Evolutionary conservation across 345 rosid species (phyloP).

Genomic region (Schrenkiella parvula): DNA sequence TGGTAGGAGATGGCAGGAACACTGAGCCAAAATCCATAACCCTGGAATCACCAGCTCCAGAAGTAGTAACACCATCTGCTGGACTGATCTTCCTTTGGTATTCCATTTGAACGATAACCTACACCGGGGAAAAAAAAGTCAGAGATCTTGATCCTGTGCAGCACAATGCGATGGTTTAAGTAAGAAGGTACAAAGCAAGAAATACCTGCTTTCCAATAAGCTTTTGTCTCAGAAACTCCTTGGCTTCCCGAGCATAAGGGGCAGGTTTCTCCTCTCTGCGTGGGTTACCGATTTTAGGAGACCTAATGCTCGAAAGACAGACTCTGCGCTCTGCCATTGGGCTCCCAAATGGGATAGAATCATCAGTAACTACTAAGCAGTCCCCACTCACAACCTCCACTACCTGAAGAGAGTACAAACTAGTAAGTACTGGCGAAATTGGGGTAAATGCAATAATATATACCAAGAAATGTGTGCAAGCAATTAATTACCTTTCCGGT

Average conservation of each 20-base stretch:
- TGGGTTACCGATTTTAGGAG: constrained; percentile 89
- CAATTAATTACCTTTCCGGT: constrained; percentile 65
- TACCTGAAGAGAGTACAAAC: constrained; percentile 46
- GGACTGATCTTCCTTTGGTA: constrained; percentile 72
- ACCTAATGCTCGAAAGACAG: constrained; percentile 85
- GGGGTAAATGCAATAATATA: not conserved
- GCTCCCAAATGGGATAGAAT: constrained; percentile 77
- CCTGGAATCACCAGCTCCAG: constrained; percentile 68
- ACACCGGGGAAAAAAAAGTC: constrained; percentile 5
- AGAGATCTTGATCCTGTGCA: constrained; percentile 10
- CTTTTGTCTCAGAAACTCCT: constrained; percentile 74
- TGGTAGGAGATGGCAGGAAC: constrained; percentile 57
- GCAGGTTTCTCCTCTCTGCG: constrained; percentile 91
- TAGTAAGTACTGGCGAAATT: not conserved
- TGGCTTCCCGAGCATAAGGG: constrained; percentile 90
- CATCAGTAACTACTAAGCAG: constrained; percentile 88
- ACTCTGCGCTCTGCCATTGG: constrained; percentile 83
- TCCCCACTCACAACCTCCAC: constrained; percentile 98
- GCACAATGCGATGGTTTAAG: not conserved
- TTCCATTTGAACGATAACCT: constrained; percentile 96
- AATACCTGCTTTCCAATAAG: constrained; percentile 77
- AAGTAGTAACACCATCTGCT: constrained; percentile 55
- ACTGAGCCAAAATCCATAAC: constrained; percentile 95
- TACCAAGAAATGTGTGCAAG: not conserved
- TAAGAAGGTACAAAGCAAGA: not conserved